Evolutionary conservation across 257 asterid genomes (phyloP), one percentile per base, ranked within the genome.

Genomic region (Plantago ovata): DNA sequence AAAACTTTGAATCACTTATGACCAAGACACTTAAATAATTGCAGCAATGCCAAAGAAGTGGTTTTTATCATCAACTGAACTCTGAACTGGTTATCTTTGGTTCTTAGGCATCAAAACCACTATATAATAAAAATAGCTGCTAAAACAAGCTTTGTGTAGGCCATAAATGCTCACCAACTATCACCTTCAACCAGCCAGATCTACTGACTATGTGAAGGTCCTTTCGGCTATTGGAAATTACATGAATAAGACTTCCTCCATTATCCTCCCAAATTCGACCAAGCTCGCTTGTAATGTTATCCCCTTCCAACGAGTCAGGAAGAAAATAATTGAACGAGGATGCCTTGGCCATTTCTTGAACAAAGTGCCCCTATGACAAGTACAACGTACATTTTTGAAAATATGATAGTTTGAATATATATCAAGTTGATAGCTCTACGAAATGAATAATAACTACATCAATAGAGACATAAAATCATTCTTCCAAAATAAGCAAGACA

Each of bases 121-220:
- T 28, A 28, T 28, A 28, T 8, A 28, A 8, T 0, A 28, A 6
- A 28, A 28, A 1, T 8, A 28, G 36, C 36, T 28, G 36, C 36
- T 28, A 28, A 28, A 28, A 28, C 36, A 8, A 28, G 7, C n/a
- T 28, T 28, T 28, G 7, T 28, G 4, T 28, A 28, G 7, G 4
- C 36, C 23, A 46, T 11, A 16, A 56, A 61, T 20, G 22, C 56
- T 85, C 69, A 92, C 96, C 77, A 47, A 88, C 76, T 54, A 80
- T 63, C 60, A 72, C 75, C 58, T 76, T 70, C 68, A 92, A 51
- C 93, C 84, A 75, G 60, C 73, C 74, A 65, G 85, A 69, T 61
- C 64, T 70, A 38, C 57, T 69, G 42, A 60, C 72, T 56, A 58
- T 67, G 52, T 43, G 56, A 38, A 71, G 66, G 55, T 73, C 79